Evolutionary conservation across 1,284 basidiomycete species (phyloP).

Genomic region (Singerocomus inundabilis): DNA sequence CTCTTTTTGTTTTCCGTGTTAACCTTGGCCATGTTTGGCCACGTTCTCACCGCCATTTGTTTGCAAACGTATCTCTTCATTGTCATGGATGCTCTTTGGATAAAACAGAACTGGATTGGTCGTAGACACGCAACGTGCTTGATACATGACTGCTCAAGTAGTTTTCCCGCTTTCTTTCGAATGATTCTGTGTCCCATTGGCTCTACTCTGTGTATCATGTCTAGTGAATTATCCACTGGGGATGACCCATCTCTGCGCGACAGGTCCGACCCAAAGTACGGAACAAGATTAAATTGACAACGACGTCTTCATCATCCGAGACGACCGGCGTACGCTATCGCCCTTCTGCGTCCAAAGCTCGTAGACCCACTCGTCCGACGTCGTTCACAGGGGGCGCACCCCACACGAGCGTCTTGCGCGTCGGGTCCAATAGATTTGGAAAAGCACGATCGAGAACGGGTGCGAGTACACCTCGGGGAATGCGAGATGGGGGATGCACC

Average conservation of each 20-base stretch:
- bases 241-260: neutral
- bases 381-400: slow-evolving; percentile 68
- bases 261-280: neutral
- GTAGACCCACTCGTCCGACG: slow-evolving; percentile 40
- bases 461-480: slow-evolving; percentile 44
- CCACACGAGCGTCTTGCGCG: slow-evolving; percentile 60
- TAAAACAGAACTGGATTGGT: slow-evolving; percentile 4
- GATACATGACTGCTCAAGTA: slow-evolving; percentile 1
- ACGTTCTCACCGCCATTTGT: neutral
- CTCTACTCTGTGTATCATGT: neutral
- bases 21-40: neutral
- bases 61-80: neutral
- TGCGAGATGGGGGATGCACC: neutral
- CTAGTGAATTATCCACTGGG: slow-evolving; percentile 1
- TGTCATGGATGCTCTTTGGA: neutral
- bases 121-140: neutral
- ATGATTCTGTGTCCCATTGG: too few relatives aligned
- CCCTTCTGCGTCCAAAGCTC: slow-evolving; percentile 11
- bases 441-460: slow-evolving; percentile 43
- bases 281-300: neutral
- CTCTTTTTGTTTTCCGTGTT: slow-evolving; percentile 3
- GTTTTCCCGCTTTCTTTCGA: too few relatives aligned
- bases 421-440: slow-evolving; percentile 56
- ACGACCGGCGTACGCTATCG: neutral
- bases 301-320: neutral